These are phyloP conservation scores for Irpex rosettiformis DNA, from an alignment of 1,284 basidiomycete species.

Conservation along the genomic window DNA sequence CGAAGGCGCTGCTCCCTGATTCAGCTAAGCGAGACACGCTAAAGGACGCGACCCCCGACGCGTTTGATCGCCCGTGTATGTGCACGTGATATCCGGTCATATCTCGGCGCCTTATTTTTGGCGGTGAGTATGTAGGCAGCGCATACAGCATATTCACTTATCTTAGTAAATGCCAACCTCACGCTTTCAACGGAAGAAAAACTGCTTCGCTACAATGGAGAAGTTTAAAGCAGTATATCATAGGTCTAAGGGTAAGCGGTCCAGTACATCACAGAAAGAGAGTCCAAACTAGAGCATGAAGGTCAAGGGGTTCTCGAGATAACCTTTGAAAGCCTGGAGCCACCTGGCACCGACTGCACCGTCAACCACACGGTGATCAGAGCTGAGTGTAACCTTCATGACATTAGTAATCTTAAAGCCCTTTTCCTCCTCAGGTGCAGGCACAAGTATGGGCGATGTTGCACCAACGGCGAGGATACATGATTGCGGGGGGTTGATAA, in stretches of 20 bases:
- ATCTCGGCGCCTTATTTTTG: too few relatives aligned
- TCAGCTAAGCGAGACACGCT: background rate
- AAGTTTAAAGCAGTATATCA: background rate
- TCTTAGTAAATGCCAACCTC: too few relatives aligned
- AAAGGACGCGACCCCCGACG: background rate
- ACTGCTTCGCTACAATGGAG: background rate
- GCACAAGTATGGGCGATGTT: slow-evolving; percentile 85
- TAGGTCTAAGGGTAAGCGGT: background rate
- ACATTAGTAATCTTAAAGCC: slow-evolving; percentile 90
- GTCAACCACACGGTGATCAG: slow-evolving; percentile 94
- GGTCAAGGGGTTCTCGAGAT: slow-evolving; percentile 94
- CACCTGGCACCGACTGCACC: slow-evolving; percentile 90
- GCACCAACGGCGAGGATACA: slow-evolving; percentile 96
- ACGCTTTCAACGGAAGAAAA: too few relatives aligned
- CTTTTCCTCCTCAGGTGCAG: slow-evolving; percentile 85
- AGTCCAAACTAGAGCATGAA: slow-evolving; percentile 72
- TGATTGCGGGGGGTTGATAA: slow-evolving; percentile 98
- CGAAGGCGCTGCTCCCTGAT: background rate
- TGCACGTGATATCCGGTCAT: background rate
- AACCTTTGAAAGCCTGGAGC: slow-evolving; percentile 94
- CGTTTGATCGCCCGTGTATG: background rate
- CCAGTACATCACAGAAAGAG: background rate
- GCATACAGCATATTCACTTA: too few relatives aligned
- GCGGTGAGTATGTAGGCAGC: too few relatives aligned
- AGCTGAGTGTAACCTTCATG: slow-evolving; percentile 96